These are phyloP conservation scores for Periglandula ipomoeae DNA, from an alignment of 2,329 filamentous ascomycete genomes.

Conservation along the genomic window DNA sequence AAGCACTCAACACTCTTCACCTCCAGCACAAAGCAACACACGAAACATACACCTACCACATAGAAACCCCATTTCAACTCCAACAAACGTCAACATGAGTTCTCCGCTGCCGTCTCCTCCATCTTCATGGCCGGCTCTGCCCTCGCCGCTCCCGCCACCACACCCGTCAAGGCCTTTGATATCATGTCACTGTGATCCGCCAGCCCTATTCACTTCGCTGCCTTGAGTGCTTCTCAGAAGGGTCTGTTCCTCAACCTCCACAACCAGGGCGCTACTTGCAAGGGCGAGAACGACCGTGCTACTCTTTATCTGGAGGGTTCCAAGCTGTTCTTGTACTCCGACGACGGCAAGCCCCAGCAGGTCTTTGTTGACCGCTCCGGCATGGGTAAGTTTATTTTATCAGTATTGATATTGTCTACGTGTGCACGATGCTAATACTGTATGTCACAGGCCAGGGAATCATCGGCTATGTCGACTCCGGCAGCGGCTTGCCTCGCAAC, in stretches of 20 bases:
- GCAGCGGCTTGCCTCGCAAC: slow-evolving; percentile 27
- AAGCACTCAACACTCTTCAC: background rate
- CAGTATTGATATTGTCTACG: background rate
- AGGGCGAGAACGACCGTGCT: slow-evolving; percentile 31
- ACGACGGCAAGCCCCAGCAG: slow-evolving; percentile 33
- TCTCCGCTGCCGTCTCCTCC: slow-evolving; percentile 17
- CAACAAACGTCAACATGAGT: slow-evolving; percentile 16
- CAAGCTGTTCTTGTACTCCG: slow-evolving; percentile 37
- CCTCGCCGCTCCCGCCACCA: slow-evolving; percentile 16
- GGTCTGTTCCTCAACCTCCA: slow-evolving; percentile 34
- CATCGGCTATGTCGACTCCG: slow-evolving; percentile 42
- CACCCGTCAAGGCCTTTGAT: slow-evolving; percentile 31
- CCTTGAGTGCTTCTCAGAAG: slow-evolving; percentile 33
- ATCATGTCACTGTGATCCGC: slow-evolving; percentile 41
- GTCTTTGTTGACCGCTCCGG: slow-evolving; percentile 47
- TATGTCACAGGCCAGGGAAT: slow-evolving; percentile 36
- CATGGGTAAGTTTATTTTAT: slow-evolving; percentile 36
- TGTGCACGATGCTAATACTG: slow-evolving; percentile 2
- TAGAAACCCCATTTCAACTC: background rate
- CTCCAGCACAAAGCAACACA: too few species aligned
- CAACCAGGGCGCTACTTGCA: slow-evolving; percentile 40
- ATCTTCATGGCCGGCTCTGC: slow-evolving; percentile 18
- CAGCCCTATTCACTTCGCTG: slow-evolving; percentile 36
- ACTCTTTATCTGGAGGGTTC: slow-evolving; percentile 40
- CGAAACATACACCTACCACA: background rate